These are phyloP conservation scores for Metschnikowia peoriensis DNA, from an alignment of 805 yeast species.

Conservation along the genomic window DNA sequence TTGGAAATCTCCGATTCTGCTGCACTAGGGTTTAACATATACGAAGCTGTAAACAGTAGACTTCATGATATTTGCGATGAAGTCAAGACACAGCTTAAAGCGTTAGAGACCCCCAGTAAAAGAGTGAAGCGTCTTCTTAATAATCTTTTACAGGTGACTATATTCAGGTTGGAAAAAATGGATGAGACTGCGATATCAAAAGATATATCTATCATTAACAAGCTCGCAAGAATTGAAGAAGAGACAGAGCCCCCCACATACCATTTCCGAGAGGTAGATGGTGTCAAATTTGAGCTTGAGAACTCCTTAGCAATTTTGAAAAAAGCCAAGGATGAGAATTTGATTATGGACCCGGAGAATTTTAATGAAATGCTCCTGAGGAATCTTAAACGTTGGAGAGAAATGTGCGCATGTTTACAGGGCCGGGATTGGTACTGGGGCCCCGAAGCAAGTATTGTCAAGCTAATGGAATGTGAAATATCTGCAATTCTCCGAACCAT, in stretches of 20 bases:
- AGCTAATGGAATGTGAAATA: neutral
- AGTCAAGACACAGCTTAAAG: neutral
- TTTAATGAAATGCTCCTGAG: neutral
- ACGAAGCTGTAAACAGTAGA: neutral
- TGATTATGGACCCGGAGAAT: neutral
- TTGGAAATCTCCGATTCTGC: neutral
- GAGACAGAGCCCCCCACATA: neutral
- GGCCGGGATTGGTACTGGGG: constrained; percentile 1
- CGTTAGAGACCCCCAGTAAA: neutral
- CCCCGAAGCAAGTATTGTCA: neutral
- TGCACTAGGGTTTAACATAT: neutral
- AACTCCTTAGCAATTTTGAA: neutral
- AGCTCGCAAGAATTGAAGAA: neutral
- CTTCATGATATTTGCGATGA: neutral
- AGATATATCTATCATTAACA: neutral
- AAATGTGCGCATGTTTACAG: neutral
- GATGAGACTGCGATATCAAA: neutral
- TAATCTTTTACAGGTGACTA: neutral
- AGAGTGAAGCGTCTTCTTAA: neutral
- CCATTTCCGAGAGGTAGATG: neutral
- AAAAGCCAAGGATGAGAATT: neutral
- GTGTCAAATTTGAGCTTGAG: neutral
- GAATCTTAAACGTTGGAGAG: neutral
- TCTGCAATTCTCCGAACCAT: neutral
- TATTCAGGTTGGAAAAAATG: neutral